phyloP scores from a whole-genome alignment of 306 rosid species.

The Pyrus betulifolia region DNA sequence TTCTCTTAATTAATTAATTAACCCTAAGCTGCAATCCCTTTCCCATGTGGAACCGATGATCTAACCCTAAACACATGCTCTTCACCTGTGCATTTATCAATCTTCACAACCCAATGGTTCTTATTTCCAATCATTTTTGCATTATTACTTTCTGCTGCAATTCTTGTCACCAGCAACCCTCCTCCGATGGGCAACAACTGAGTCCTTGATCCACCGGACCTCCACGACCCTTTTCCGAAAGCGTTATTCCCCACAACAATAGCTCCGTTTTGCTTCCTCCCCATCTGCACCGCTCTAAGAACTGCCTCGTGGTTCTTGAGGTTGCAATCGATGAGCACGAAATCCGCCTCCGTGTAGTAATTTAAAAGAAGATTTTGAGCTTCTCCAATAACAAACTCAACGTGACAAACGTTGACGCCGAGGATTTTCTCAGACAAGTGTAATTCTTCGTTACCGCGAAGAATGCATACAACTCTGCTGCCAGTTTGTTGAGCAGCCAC shows the following conservation, averaged over 20 bases:
- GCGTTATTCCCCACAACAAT: constrained; percentile 75
- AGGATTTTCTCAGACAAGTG: constrained; percentile 25
- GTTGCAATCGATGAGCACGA: constrained; percentile 63
- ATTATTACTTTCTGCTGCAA: constrained; percentile 8
- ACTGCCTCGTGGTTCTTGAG: constrained; percentile 45
- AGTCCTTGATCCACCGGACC: constrained; percentile 46
- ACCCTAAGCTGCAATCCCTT: background rate
- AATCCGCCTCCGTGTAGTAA: constrained; percentile 47
- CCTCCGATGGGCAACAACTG: constrained; percentile 76
- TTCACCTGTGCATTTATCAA: constrained; percentile 87
- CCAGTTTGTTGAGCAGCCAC: constrained; percentile 73
- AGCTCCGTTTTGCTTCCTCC: constrained; percentile 29
- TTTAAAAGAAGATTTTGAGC: constrained; percentile 28
- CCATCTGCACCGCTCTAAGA: constrained; percentile 26
- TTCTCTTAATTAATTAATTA: background rate
- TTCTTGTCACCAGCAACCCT: constrained; percentile 56
- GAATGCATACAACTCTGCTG: constrained; percentile 60
- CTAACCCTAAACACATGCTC: constrained; percentile 84
- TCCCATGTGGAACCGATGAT: background rate
- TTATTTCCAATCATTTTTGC: constrained; percentile 8
- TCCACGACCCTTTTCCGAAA: constrained; percentile 37
- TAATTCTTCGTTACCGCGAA: constrained; percentile 25
- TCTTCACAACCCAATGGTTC: constrained; percentile 63
- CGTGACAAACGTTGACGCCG: constrained; percentile 17
- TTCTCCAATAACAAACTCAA: constrained; percentile 61